phyloP scores from a whole-genome alignment of 192 early-diverging fungal species.

The Coemansia sp. region DNA sequence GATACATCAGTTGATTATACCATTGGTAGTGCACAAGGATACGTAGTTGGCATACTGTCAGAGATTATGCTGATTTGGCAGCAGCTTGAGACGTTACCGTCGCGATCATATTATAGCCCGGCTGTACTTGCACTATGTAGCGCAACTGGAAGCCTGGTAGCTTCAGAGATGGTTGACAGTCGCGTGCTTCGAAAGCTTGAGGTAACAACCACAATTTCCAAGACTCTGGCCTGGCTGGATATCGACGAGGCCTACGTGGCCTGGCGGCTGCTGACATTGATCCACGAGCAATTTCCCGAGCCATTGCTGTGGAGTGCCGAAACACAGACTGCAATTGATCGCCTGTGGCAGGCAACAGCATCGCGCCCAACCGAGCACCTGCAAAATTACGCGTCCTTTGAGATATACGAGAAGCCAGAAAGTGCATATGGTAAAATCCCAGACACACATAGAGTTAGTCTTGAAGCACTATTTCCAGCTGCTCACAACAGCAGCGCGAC shows the following conservation, averaged over 20 bases:
- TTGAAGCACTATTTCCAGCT: conserved; percentile 3
- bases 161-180: conserved; percentile 16
- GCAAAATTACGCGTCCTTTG: conserved; percentile 2
- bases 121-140: conserved; percentile 15
- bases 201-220: conserved; percentile 6
- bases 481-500: neutral
- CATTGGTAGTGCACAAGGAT: neutral
- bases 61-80: conserved; percentile 16
- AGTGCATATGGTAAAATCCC: neutral
- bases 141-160: conserved; percentile 19
- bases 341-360: conserved; percentile 3
- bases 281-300: conserved; percentile 7
- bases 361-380: conserved; percentile 10
- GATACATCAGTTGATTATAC: neutral
- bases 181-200: conserved; percentile 9
- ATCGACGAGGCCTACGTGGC: conserved; percentile 35
- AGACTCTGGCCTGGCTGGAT: conserved; percentile 23
- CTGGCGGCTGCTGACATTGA: conserved; percentile 26
- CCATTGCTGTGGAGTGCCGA: conserved; percentile 7
- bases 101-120: conserved; percentile 22
- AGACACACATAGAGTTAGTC: neutral
- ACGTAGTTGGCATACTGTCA: neutral
- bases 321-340: conserved; percentile 2
- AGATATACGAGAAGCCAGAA: neutral
- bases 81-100: conserved; percentile 13